Conservation (phyloP, 768 basidiomycete genomes). For the Mycena pura region DNA sequence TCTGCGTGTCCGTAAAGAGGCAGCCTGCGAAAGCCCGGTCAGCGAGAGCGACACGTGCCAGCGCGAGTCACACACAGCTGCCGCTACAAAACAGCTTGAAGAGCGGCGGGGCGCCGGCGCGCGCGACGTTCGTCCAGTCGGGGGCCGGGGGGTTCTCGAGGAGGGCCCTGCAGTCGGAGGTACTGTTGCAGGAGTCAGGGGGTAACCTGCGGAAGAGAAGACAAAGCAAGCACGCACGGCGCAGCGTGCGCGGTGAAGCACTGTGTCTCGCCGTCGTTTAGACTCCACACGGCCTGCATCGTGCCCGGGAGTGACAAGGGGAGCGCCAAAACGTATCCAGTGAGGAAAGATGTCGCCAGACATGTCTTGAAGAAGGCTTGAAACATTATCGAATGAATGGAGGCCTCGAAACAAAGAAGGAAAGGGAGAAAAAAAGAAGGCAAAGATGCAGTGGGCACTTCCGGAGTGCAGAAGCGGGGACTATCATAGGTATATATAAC, state of each 20-base stretch:
- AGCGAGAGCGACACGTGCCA: not conserved
- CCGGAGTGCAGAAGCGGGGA: not conserved
- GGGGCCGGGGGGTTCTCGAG: not conserved
- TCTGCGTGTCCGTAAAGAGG: constrained; percentile 8
- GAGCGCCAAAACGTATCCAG: not conserved
- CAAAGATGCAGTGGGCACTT: not conserved
- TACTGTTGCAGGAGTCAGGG: not conserved
- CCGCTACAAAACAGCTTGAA: constrained; percentile 21
- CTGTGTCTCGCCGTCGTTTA: not conserved
- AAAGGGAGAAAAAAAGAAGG: not conserved
- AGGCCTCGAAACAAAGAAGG: not conserved
- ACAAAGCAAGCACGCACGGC: not conserved
- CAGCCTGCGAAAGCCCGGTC: not conserved
- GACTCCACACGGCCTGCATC: not conserved
- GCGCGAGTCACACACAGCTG: constrained; percentile 8
- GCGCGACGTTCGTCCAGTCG: constrained; percentile 14
- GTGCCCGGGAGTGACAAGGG: not conserved
- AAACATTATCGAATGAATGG: constrained; percentile 4
- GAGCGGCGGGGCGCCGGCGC: not conserved
- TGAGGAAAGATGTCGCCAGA: not conserved
- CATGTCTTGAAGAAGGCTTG: not conserved
- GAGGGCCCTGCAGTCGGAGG: constrained; percentile 12
- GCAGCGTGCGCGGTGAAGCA: constrained; percentile 13
- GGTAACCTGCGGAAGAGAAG: not conserved
- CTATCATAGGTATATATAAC: not conserved